Base-by-base conservation (phyloP, 2,329 filamentous ascomycete genomes). In the Sporothrix humicola region DNA sequence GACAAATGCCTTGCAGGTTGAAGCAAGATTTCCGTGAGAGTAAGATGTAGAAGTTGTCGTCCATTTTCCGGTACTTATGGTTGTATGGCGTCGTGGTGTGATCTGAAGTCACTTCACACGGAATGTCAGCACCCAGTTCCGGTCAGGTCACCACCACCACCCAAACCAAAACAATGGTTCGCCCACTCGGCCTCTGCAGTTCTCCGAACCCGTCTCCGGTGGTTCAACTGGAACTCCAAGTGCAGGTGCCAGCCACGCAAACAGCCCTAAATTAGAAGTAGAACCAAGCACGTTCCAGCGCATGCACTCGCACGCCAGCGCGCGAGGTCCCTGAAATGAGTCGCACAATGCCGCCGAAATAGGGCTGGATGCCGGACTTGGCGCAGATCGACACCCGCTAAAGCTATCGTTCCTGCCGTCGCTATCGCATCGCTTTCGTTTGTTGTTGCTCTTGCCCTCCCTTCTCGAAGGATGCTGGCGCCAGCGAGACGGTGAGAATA, bases 151-250 rank as follows among this genome's bases (percentile, higher is more conserved):
- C 23, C 54, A 26, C 23, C 4, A 15, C n/a, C 17, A 52, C 23
- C n/a, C n/a, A 13, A 56, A 37, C 31, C 3, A 2, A 3, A 1
- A 3, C 48, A 4, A 26, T 12, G 3, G 23, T 23, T 63, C 44
- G 59, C 59, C 59, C 10, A 46, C 12, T 63, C 42, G 59, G 59
- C 17, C 37, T 63, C 31, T 63, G 17, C 15, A 37, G 56, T 12
- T 59, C 56, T 2, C 56, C 59, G 59, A 46, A 37, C 59, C 59
- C 59, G 59, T 63, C 59, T 63, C 59, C 59, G 59, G 15, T 44
- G 42, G 59, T 23, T 10, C 17, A 17, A 63, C 42, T n/a, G 10
- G 8, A 9, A 15, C 13, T 6, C 37, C 37, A 46, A 23, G 23
- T 59, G 56, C 56, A 20, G 23, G 52, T 17, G 8, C 17, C 3